Base-by-base conservation (phyloP, 192 early-diverging fungal species). In the Coemansia erecta region DNA sequence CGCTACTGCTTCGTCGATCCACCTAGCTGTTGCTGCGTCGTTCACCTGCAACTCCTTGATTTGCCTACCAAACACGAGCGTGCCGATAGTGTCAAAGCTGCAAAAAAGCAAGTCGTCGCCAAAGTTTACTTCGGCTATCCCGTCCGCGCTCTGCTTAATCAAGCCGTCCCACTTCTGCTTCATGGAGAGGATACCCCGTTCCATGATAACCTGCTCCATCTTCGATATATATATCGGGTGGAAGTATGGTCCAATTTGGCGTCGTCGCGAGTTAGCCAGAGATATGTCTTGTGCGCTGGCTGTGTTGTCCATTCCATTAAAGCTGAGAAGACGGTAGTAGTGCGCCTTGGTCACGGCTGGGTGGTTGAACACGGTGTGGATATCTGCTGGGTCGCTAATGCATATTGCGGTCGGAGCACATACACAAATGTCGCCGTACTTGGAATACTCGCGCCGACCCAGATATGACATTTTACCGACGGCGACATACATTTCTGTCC, bases 121-220 rank as follows among this genome's bases (percentile, higher is more conserved):
- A 52, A 64, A 78, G 46, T 78, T 78, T 44, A 78, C 63, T 39
- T 78, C 68, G 3, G 44, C 66, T n/a, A 14, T 28, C 11, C 76
- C 70, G 15, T 41, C 39, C 9, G 41, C 26, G 23, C 57, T 65
- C 26, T 60, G 50, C 0, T 13, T 45, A 24, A 78, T 54, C 11
- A 63, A 22, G 2, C 37, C 31, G 53, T 78, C 62, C 65, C 65
- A 78, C 28, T 78, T 78, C 17, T 33, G 26, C 42, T 63, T 78
- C 37, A 72, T 56, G 0, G 76, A 59, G 13, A 44, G 17, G 5
- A 73, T 65, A 0, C 66, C 76, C 19, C 63, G 60, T 41, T 73
- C 33, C 70, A 78, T 72, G 49, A 78, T 78, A 7, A 56, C 73
- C 6, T 47, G 41, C 40, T 78, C 70, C 70, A 78, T 72, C 23